Base-by-base conservation (phyloP, 163 green algal species). In the Volvox carteri region DNA sequence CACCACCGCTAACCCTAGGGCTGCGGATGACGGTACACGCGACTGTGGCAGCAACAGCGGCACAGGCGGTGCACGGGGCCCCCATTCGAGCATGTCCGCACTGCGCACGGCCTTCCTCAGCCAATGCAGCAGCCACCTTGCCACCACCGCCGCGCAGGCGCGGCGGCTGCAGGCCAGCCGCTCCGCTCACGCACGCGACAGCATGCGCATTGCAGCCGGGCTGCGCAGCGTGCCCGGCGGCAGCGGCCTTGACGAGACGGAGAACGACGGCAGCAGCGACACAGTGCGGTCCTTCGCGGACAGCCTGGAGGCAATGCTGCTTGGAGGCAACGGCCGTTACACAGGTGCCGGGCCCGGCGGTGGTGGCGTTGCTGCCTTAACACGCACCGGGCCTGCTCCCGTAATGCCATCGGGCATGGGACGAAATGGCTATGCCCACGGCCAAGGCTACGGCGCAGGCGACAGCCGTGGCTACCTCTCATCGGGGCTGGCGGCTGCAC, bases 221-320 rank as follows among this genome's bases (percentile, higher is more conserved):
- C 48, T 68, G 50, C 48, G 48, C 46, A 84, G 46, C 75, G 50
- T 48, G 30, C 48, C 30, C 0, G 25, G 30, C 48, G 50, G 48
- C 18, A 12, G 21, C 30, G 73, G 44, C 11, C 25, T 35, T 48
- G 48, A 56, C 5, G 79, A 87, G 41, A 7, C 1, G 8, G 79
- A 87, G 41, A 65, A 60, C 39, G 78, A 86, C 60, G 60, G 42
- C 78, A 86, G 78, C 78, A 86, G 58, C 78, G 78, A 86, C 78
- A 86, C 78, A 0, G 42, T 54, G 4, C 78, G 58, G n/a, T 86
- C 78, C 39, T 86, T 68, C 79, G 79, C 81, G 42, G 83, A 88
- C 68, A 88, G 83, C 39, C 50, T 88, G 48, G 83, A 88, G 68
- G 68, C 70, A 8, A 46, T 88, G 68, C 68, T 88, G 67, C 70